Conservation (phyloP, 2,329 filamentous ascomycete genomes). For the Colletotrichum cuscutae region DNA sequence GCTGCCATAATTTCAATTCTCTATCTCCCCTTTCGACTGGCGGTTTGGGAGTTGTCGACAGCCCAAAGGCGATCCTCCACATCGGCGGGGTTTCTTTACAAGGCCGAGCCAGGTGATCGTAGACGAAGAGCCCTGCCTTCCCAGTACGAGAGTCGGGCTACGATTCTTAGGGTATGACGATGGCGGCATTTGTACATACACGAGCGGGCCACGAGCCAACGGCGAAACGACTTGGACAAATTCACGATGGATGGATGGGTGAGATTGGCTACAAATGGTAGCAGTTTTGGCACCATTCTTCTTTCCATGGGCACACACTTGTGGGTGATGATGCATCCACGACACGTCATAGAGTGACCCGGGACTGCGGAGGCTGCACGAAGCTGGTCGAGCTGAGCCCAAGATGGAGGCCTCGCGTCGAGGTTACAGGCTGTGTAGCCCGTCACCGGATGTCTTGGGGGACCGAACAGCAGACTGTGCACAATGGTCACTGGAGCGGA, state of each 20-base stretch:
- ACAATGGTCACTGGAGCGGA: neutral
- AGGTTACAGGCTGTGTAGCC: constrained; percentile 10
- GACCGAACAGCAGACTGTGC: neutral
- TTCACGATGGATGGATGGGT: neutral
- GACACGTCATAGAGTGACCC: neutral
- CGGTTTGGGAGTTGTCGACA: neutral
- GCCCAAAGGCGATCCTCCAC: neutral
- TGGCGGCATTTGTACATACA: constrained; percentile 29
- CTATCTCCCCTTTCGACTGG: neutral
- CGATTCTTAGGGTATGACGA: constrained; percentile 8
- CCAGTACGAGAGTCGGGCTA: neutral
- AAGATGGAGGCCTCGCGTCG: neutral
- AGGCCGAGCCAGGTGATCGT: neutral
- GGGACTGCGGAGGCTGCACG: neutral
- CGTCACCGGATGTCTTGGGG: neutral
- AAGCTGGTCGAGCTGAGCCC: constrained; percentile 8
- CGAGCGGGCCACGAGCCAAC: neutral
- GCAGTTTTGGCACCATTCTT: constrained; percentile 2
- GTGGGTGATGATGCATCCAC: constrained; percentile 4
- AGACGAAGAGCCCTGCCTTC: neutral
- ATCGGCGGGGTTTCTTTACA: neutral
- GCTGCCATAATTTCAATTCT: constrained; percentile 21
- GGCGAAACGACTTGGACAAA: neutral
- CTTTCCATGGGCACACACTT: neutral
- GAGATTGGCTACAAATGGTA: constrained; percentile 20